Evolutionary conservation across 2,329 filamentous ascomycete species (phyloP), one percentile per base, ranked within the genome.

Genomic region (Orbilia oligospora): DNA sequence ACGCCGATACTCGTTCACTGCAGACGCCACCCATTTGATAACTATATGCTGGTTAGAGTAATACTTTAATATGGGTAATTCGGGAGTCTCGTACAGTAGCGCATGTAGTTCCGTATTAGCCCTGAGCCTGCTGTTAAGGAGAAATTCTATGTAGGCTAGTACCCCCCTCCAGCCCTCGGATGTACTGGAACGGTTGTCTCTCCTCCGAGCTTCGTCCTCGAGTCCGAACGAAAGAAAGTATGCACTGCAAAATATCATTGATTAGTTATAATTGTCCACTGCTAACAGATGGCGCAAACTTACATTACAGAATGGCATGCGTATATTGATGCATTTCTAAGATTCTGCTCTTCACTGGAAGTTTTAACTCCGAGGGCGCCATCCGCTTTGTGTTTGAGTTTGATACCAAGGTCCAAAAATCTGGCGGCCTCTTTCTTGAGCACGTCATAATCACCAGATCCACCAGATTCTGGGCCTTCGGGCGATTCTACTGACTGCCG

Each of bases 301-400:
- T 33, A 79, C 76, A 79, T 79, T 24, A 79, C 76, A 33, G 69
- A 73, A 65, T 79, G 76, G 24, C 69, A 79, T 33, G 76, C 76
- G 46, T 79, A 79, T 2, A 79, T 66, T 14, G 58, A 51, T n/a
- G 69, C 76, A 36, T 79, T 64, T 18, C 55, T 38, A n/a, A 79
- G 55, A 41, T 68, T 79, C 30, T 61, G 63, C 33, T 79, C 76
- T 36, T 79, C 76, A 10, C 14, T 30, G 0, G 69, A 55, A 38
- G 53, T 67, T 38, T 72, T 79, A 18, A 79, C 70, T 3, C 76
- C 76, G 18, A 79, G 38, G 10, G 76, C 76, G 18, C 53, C 70
- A 46, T 79, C 76, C 14, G 69, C 70, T 61, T 72, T 73, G 41
- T 79, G 76, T 38, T 79, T 79, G 33, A 79, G 55, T 48, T 73